Evolutionary conservation across 2,329 filamentous ascomycete species (phyloP), one percentile per base, ranked within the genome.

Genomic region (Ophiostoma quercus): DNA sequence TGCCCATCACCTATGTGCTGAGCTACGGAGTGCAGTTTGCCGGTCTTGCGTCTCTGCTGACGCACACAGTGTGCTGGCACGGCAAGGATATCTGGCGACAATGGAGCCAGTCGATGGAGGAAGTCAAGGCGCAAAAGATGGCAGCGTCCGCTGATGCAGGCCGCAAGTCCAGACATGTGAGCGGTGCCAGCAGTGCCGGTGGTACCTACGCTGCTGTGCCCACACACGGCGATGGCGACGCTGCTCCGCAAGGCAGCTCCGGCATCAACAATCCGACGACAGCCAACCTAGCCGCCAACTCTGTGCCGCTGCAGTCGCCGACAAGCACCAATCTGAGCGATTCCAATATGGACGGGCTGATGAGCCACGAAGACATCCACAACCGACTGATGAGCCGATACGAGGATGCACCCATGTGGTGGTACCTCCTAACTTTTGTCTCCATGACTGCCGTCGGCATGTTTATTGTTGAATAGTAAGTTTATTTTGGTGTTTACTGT

Each of bases 21-120:
- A 94, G 91, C 76, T 96, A 96, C 74, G 92, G 90, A 2, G 85
- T 96, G 32, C 92, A 95, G 75, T 96, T 96, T 77, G 92, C 92
- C 14, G 91, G 90, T 1, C 82, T 96, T 25, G 89, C 92, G 32
- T 90, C 92, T 1, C 82, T 96, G 14, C 80, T 96, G 22, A 92
- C 91, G 0, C 92, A 96, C 76, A 96, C 92, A 0, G 82, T 86
- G 29, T 91, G 92, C 76, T 95, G 92, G 91, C 92, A 96, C 75
- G 92, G 92, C 16, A 87, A 85, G 74, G 92, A 95, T 76, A 94
- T 96, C 25, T 89, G 87, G 87, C 86, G 82, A 57, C 91, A 94
- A 74, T 92, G 91, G 85, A 88, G 85, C 74, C 84, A 84, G 72
- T 91, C 90, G 0, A 81, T 91, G 73, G 83, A 85, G 62, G 90